phyloP scores from a whole-genome alignment of 768 basidiomycete genomes.

The Russula earlei region DNA sequence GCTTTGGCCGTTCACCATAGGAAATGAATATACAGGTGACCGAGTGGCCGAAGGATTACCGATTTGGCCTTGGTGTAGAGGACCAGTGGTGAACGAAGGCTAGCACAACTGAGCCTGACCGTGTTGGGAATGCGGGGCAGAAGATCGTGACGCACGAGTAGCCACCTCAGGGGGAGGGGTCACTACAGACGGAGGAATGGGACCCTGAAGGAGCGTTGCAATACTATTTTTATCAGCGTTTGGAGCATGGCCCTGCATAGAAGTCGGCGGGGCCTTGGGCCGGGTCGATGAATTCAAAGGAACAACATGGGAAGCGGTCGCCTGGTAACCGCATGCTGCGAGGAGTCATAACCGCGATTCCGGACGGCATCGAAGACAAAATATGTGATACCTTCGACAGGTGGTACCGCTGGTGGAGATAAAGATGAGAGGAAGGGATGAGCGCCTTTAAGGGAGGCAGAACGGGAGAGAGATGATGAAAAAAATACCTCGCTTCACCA shows the following conservation, averaged over 20 bases:
- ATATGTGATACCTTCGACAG: constrained; percentile 58
- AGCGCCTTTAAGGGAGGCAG: constrained; percentile 29
- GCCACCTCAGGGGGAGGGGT: constrained; percentile 21
- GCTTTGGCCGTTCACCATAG: constrained; percentile 44
- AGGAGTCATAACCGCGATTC: constrained; percentile 29
- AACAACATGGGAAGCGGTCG: too few relatives aligned
- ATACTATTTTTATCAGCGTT: constrained; percentile 38
- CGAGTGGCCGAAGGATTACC: constrained; percentile 30
- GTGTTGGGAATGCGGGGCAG: constrained; percentile 40
- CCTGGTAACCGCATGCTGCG: constrained; percentile 13
- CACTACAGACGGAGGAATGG: constrained; percentile 20
- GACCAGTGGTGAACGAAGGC: constrained; percentile 6
- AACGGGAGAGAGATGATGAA: neutral
- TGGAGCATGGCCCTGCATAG: too few relatives aligned
- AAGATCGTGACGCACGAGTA: constrained; percentile 41
- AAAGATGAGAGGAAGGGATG: constrained; percentile 70
- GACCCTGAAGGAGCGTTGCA: constrained; percentile 52
- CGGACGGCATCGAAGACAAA: constrained; percentile 64
- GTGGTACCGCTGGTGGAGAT: constrained; percentile 63
- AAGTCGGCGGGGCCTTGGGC: too few relatives aligned
- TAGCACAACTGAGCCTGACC: constrained; percentile 6
- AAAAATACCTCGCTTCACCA: constrained; percentile 54
- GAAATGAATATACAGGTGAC: constrained; percentile 56
- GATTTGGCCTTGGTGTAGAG: constrained; percentile 16
- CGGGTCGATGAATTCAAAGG: too few relatives aligned